phyloP scores from a whole-genome alignment of 2,329 filamentous ascomycete genomes.

The Cercospora zeae-maydis region DNA sequence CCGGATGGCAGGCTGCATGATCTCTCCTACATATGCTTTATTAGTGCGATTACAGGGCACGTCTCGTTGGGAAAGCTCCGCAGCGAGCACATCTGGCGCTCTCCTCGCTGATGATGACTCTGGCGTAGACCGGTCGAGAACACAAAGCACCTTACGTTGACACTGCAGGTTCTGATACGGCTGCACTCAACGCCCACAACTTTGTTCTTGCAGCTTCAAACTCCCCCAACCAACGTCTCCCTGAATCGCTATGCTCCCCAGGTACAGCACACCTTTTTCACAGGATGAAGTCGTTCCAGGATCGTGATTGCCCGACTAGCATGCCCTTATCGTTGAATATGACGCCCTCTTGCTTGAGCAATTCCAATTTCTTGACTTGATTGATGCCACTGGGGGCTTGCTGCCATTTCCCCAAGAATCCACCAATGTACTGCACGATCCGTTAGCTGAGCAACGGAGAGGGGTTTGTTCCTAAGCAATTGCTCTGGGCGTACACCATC shows the following conservation, averaged over 20 bases:
- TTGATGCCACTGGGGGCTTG: constrained; percentile 60
- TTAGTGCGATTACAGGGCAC: background rate
- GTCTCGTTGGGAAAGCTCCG: background rate
- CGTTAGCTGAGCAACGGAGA: constrained; percentile 6
- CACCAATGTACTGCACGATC: constrained; percentile 50
- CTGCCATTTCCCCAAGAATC: constrained; percentile 66
- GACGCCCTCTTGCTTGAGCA: constrained; percentile 63
- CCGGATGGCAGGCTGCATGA: background rate
- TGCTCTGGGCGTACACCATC: constrained; percentile 52
- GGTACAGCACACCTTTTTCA: background rate
- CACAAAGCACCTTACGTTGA: background rate
- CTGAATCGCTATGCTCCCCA: background rate
- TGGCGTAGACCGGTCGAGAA: background rate
- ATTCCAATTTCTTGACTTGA: constrained; percentile 59
- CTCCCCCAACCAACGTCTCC: no score
- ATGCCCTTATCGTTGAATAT: constrained; percentile 58
- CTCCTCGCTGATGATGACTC: background rate
- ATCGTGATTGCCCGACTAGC: constrained; percentile 49
- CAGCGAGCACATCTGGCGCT: background rate
- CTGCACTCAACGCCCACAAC: no score
- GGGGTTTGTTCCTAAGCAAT: background rate
- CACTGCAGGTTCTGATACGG: no score
- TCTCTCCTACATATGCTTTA: background rate
- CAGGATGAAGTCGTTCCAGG: constrained; percentile 45
- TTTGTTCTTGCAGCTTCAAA: no score